Conservation (phyloP, 1,284 basidiomycete genomes). For the Omphalotus olearius region DNA sequence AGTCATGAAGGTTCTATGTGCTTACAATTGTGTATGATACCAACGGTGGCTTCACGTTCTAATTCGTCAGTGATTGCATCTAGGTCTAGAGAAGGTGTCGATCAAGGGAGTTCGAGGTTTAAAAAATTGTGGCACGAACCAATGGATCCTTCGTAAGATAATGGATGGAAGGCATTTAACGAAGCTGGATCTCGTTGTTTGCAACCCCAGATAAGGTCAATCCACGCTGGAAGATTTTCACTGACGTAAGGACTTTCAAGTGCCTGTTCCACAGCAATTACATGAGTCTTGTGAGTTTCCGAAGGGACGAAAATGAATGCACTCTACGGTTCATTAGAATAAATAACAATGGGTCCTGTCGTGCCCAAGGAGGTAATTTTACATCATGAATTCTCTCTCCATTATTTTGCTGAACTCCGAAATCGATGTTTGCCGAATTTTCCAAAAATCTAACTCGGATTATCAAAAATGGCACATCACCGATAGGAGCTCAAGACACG, state of each 20-base stretch:
- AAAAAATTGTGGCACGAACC: conserved; percentile 36
- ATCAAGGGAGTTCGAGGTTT: neutral
- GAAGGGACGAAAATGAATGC: conserved; percentile 10
- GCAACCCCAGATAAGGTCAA: conserved; percentile 88
- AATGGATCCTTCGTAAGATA: conserved; percentile 92
- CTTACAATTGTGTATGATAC: conserved; percentile 93
- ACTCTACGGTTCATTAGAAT: conserved; percentile 79
- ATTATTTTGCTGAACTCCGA: conserved; percentile 79
- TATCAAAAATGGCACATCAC: neutral
- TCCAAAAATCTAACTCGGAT: conserved; percentile 55
- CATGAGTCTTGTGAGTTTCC: neutral
- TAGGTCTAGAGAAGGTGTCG: conserved; percentile 49
- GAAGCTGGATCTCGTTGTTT: conserved; percentile 81
- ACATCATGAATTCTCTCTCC: conserved; percentile 87
- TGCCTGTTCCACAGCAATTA: conserved; percentile 48
- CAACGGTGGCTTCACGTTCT: conserved; percentile 88
- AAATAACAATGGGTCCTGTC: conserved; percentile 81
- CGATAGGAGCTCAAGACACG: conserved; percentile 18
- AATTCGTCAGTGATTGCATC: conserved; percentile 82
- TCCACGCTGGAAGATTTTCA: conserved; percentile 84
- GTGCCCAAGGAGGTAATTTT: conserved; percentile 89
- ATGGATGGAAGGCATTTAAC: conserved; percentile 88
- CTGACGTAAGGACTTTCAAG: conserved; percentile 90
- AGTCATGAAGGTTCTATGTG: neutral
- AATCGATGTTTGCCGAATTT: conserved; percentile 73